Evolutionary conservation across 768 basidiomycete genomes (phyloP).

Genomic region (Lactarius hatsudake): DNA sequence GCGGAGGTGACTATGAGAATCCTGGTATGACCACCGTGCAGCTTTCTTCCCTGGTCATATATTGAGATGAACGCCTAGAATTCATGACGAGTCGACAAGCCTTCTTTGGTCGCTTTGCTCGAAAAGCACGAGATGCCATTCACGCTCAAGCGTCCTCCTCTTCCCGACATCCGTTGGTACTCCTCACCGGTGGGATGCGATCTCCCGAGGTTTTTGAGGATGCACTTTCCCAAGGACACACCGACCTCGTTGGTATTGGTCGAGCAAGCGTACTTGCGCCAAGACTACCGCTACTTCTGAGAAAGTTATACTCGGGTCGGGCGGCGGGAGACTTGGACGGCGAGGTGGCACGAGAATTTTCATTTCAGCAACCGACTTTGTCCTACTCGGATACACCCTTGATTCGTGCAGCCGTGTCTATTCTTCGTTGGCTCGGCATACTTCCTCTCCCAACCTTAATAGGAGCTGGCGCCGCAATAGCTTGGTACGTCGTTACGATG

Average conservation of each 20-base stretch:
- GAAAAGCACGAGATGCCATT: conserved; percentile 48
- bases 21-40: conserved; percentile 47
- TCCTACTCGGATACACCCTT: conserved; percentile 8
- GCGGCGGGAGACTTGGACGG: neutral
- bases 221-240: conserved; percentile 53
- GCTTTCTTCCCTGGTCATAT: neutral
- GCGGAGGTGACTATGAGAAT: conserved; percentile 82
- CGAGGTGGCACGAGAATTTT: conserved; percentile 25
- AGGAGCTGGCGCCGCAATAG: conserved; percentile 59
- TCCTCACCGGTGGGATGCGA: conserved; percentile 79
- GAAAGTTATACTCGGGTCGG: neutral
- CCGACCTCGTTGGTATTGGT: conserved; percentile 77
- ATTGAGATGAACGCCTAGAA: conserved; percentile 22
- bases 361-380: conserved; percentile 12
- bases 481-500: conserved; percentile 68
- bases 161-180: conserved; percentile 51
- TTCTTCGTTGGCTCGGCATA: conserved; percentile 21
- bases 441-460: conserved; percentile 49
- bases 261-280: conserved; percentile 64
- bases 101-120: conserved; percentile 69
- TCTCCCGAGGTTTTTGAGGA: conserved; percentile 53
- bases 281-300: conserved; percentile 47
- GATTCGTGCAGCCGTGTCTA: conserved; percentile 20
- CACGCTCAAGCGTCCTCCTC: conserved; percentile 31
- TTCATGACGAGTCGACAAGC: conserved; percentile 55